Conservation (phyloP, 495 filamentous ascomycete genomes). For the Neurospora tetrasperma region DNA sequence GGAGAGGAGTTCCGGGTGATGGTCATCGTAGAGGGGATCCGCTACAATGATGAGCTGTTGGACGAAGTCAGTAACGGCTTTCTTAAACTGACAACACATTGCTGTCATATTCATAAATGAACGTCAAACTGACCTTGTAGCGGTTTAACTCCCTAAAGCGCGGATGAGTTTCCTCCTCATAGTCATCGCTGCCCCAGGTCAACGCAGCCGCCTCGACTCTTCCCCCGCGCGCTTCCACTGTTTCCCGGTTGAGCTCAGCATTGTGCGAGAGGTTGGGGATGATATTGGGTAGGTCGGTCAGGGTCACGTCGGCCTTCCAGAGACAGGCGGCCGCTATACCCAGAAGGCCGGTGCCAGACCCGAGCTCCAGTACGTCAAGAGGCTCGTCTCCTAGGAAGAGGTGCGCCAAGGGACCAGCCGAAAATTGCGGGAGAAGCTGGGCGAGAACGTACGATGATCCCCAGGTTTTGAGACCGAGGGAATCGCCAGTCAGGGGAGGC, state of each 20-base stretch:
- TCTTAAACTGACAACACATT: no score
- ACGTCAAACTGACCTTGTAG: slow-evolving; percentile 26
- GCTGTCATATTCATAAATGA: neutral
- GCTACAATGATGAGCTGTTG: slow-evolving; percentile 34
- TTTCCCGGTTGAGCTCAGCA: slow-evolving; percentile 24
- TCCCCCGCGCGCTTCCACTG: slow-evolving; percentile 27
- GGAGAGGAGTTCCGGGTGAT: slow-evolving; percentile 34
- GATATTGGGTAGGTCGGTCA: slow-evolving; percentile 39
- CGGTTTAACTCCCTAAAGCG: slow-evolving; percentile 24
- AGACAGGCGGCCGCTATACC: slow-evolving; percentile 40
- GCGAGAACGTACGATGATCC: slow-evolving; percentile 79
- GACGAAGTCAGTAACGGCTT: neutral
- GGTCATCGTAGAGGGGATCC: slow-evolving; percentile 38
- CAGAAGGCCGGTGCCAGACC: slow-evolving; percentile 55
- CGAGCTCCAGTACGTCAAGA: slow-evolving; percentile 44
- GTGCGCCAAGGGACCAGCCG: slow-evolving; percentile 25
- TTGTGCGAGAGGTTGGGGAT: slow-evolving; percentile 35
- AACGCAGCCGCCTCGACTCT: slow-evolving; percentile 25
- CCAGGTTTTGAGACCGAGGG: slow-evolving; percentile 90
- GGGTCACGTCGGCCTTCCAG: slow-evolving; percentile 30
- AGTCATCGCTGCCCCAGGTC: slow-evolving; percentile 26
- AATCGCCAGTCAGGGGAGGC: slow-evolving; percentile 75
- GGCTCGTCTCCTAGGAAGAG: slow-evolving; percentile 17
- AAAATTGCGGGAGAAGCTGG: slow-evolving; percentile 49
- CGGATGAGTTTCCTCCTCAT: slow-evolving; percentile 21